Evolutionary conservation across 768 basidiomycete species (phyloP), one percentile per base, ranked within the genome.

Genomic region (Pleurotus pulmonarius): DNA sequence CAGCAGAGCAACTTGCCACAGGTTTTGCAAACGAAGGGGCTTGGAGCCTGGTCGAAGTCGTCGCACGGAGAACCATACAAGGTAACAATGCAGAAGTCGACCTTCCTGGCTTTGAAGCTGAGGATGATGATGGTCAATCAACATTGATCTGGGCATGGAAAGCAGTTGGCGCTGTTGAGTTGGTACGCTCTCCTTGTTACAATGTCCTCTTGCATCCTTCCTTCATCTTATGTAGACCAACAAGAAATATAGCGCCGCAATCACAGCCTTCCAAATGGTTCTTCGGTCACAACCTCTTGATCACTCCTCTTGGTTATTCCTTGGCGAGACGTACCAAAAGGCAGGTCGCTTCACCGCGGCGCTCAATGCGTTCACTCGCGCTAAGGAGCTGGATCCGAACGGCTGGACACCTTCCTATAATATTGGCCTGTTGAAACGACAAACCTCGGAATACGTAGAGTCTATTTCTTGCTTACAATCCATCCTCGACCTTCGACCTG

Each of bases 71-170:
- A 51, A 90, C 93, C 0, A 95, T 98, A 57, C 92, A 94, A 46
- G 95, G 93, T 15, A 39, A 43, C 34, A 41, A 25, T 11, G 4
- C 26, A 9, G 39, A 53, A 7, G 20, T 41, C 9, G 39, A 53
- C 12, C 13, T 53, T 18, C 37, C 13, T 5, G 51, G 51, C 18
- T 40, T 40, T 53, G 94, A 98, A 75, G 93, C 93, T 26, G 92
- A 90, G 7, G 64, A 86, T 22, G 80, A 83, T 60, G 83, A 81
- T 20, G 86, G 78, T 11, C 88, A 91, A 0, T 85, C 83, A 38
- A 94, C 96, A 63, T 34, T 34, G 4, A 82, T 88, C 6, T 99
- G 97, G 97, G 97, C 97, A 3, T 99, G 96, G 95, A 98, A 97
- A 70, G 95, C 94, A 18, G 72, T 93, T 37, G 97, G 94, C 1